Conservation (phyloP, 1,284 basidiomycete genomes). For the Heliocybe sulcata region DNA sequence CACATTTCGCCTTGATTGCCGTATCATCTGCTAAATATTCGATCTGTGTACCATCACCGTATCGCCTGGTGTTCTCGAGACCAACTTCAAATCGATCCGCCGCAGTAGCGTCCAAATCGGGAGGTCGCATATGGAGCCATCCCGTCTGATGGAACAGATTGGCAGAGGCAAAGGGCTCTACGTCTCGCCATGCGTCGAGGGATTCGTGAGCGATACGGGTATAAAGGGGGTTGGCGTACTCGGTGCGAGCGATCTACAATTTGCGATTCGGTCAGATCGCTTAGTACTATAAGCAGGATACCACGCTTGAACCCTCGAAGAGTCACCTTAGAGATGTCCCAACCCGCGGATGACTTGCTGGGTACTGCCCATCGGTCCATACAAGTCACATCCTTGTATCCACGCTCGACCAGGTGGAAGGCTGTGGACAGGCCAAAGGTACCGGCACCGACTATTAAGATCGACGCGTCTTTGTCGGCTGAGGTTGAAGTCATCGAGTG, state of each 20-base stretch:
- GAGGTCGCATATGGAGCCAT: slow-evolving; percentile 1
- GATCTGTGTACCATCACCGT: not conserved
- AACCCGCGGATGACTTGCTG: not conserved
- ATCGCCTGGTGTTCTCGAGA: not conserved
- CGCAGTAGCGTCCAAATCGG: not conserved
- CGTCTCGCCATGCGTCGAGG: not conserved
- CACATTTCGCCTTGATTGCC: not conserved
- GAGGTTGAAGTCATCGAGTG: not conserved
- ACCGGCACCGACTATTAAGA: slow-evolving; percentile 1
- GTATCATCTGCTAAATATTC: not conserved
- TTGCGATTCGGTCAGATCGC: not conserved
- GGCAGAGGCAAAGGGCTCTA: not conserved
- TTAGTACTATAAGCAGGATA: too few relatives aligned
- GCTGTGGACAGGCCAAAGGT: slow-evolving; percentile 1
- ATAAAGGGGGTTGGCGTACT: not conserved
- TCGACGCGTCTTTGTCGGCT: not conserved
- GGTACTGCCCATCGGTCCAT: not conserved
- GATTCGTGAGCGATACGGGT: slow-evolving; percentile 4
- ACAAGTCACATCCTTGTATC: slow-evolving; percentile 3
- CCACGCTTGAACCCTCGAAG: not conserved
- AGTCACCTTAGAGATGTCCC: not conserved
- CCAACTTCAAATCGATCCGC: not conserved
- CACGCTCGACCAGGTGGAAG: not conserved
- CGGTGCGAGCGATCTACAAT: slow-evolving; percentile 3
- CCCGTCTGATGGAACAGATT: slow-evolving; percentile 1